A percentile compares a stretch with the other conserved stretches of the same genome.
These are phyloP conservation scores for Boletus reticulatus DNA, from an alignment of 768 basidiomycete species.

Conservation along the genomic window DNA sequence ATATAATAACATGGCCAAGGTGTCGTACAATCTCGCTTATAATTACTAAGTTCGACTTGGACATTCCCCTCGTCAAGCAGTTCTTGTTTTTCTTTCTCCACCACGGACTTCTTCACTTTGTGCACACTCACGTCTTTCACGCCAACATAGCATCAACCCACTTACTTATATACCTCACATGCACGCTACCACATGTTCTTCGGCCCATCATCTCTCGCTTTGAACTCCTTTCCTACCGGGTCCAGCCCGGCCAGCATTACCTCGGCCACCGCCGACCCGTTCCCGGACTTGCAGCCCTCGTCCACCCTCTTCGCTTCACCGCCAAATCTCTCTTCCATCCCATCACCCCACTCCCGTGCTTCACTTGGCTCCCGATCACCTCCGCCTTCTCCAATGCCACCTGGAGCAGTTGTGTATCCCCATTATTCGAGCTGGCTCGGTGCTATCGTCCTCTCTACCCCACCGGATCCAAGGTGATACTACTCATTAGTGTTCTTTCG, in stretches of 20 bases:
- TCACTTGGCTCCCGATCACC: neutral
- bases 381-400: slow-evolving; percentile 3
- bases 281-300: slow-evolving; percentile 17
- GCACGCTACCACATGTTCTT: slow-evolving; percentile 29
- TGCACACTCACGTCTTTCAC: slow-evolving; percentile 26
- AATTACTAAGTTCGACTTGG: neutral
- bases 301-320: slow-evolving; percentile 12
- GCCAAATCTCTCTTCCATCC: slow-evolving; percentile 5
- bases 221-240: slow-evolving; percentile 17
- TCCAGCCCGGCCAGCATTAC: slow-evolving; percentile 1
- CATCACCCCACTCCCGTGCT: neutral
- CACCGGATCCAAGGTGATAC: slow-evolving; percentile 12
- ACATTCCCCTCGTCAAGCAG: slow-evolving; percentile 10
- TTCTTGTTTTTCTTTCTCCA: slow-evolving; percentile 11
- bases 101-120: slow-evolving; percentile 11
- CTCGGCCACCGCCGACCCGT: slow-evolving; percentile 10
- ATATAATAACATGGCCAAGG: slow-evolving; percentile 8
- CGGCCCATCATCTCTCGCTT: slow-evolving; percentile 15
- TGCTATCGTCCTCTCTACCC: neutral
- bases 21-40: slow-evolving; percentile 22
- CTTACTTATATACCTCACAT: slow-evolving; percentile 25
- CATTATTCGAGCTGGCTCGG: neutral
- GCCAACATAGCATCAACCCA: slow-evolving; percentile 11
- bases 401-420: neutral
- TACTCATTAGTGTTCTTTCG: neutral